Conservation (phyloP, 2,329 filamentous ascomycete species). For the Venturia carpophila region DNA sequence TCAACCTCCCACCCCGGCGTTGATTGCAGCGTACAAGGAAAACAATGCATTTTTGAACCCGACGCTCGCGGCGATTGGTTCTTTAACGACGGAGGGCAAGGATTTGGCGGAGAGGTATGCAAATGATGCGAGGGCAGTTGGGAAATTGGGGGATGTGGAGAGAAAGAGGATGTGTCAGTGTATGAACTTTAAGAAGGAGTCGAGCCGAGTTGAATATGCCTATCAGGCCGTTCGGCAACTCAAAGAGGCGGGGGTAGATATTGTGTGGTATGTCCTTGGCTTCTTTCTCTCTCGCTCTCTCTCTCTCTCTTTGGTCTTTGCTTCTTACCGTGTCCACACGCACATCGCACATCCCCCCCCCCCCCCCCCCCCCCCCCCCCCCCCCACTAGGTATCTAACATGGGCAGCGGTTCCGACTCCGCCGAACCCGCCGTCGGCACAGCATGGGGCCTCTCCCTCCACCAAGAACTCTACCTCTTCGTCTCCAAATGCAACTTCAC, state of each 20-base stretch:
- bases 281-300: background rate
- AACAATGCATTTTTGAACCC: constrained; percentile 37
- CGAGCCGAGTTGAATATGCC: constrained; percentile 33
- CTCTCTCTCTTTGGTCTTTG: background rate
- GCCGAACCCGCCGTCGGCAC: constrained; percentile 38
- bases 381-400: too few species aligned
- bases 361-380: too few species aligned
- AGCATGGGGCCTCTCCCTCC: constrained; percentile 36
- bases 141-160: constrained; percentile 30
- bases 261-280: constrained; percentile 31
- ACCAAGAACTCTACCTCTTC: constrained; percentile 37
- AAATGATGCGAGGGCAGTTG: constrained; percentile 32
- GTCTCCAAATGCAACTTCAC: constrained; percentile 38
- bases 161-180: constrained; percentile 34
- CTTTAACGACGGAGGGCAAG: constrained; percentile 35
- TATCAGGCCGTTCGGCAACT: constrained; percentile 36
- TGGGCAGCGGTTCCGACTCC: constrained; percentile 35
- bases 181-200: constrained; percentile 32
- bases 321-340: background rate
- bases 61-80: constrained; percentile 35
- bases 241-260: constrained; percentile 34
- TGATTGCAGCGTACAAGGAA: constrained; percentile 37
- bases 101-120: constrained; percentile 34
- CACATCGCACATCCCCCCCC: background rate
- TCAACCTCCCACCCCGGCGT: constrained; percentile 30